Conservation (phyloP, 768 basidiomycete genomes). For the Leccinum broughii region DNA sequence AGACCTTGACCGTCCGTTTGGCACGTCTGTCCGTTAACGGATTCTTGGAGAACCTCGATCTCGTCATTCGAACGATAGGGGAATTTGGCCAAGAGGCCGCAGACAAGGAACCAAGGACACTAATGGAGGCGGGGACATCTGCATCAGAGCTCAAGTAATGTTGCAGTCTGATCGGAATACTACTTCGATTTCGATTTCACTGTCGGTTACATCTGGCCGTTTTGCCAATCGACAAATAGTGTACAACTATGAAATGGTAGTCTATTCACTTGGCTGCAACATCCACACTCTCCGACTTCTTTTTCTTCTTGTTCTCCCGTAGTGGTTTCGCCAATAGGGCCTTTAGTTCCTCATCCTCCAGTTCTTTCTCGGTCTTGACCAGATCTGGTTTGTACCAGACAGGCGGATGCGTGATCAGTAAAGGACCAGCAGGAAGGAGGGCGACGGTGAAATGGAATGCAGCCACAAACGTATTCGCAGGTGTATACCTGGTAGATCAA, state of each 20-base stretch:
- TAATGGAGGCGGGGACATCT: neutral
- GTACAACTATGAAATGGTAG: constrained; percentile 14
- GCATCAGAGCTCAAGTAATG: constrained; percentile 10
- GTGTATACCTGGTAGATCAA: constrained; percentile 62
- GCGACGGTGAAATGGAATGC: constrained; percentile 98
- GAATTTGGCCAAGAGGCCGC: constrained; percentile 72
- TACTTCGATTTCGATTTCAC: constrained; percentile 10
- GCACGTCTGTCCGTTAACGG: constrained; percentile 82
- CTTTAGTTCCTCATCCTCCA: constrained; percentile 88
- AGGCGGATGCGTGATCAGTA: constrained; percentile 84
- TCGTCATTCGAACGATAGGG: constrained; percentile 78
- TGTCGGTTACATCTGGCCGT: constrained; percentile 13
- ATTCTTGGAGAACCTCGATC: constrained; percentile 87
- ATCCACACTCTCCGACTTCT: constrained; percentile 61
- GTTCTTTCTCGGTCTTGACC: constrained; percentile 84
- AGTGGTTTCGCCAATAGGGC: constrained; percentile 73
- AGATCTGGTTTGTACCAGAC: constrained; percentile 93
- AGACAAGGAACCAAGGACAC: constrained; percentile 20
- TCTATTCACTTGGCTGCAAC: constrained; percentile 30
- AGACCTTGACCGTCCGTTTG: constrained; percentile 80
- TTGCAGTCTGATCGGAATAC: neutral
- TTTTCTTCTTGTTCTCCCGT: constrained; percentile 92
- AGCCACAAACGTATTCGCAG: constrained; percentile 81
- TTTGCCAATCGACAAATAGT: constrained; percentile 18
- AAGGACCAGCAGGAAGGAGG: constrained; percentile 84